Base-by-base conservation (phyloP, 2,329 filamentous ascomycete species). In the Colletotrichum sp. region DNA sequence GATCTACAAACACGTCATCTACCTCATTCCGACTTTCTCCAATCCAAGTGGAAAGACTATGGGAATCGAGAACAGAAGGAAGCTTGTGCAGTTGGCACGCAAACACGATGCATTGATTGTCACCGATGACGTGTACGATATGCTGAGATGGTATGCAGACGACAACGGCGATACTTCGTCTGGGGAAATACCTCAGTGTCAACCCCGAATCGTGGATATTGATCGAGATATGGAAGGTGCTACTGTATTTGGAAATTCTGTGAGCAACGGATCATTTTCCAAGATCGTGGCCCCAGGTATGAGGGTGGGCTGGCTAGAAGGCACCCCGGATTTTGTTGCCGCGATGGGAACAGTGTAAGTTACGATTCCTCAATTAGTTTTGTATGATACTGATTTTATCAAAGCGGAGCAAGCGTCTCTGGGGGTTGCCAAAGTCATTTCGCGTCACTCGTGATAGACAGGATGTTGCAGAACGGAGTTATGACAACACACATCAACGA, bases 101-200 rank as follows among this genome's bases (percentile, higher is more conserved):
- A 88, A 92, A 75, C 92, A 94, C 82, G 93, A 99, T 82, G 95
- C 95, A 7, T 89, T 99, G 18, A 85, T 98, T 69, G 89, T 98
- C 28, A 92, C 91, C 63, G 96, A 99, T 85, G 96, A 99, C 83
- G 96, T 99, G 8, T 99, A 99, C 82, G 96, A 99, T 82, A 94
- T 96, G 78, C 88, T 99, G 6, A 94, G 96, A 82, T 98, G 95
- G 95, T 90, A 77, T 10, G 72, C 60, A 32, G 76, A 66, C n/a
- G 72, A 28, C 30, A 55, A 65, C 4, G 16, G 48, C 9, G n/a
- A 28, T 9, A 28, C 13, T 6, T 63, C 76, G 13, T 16, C 80
- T 34, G 66, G 80, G 80, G 43, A 83, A 84, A 30, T 86, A 82
- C 77, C 78, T 38, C 69, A 72, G 60, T 90, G 92, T 10, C 91